Evolutionary conservation across 495 filamentous ascomycete species (phyloP), one percentile per base, ranked within the genome.

Genomic region (Sporormia fimetaria): DNA sequence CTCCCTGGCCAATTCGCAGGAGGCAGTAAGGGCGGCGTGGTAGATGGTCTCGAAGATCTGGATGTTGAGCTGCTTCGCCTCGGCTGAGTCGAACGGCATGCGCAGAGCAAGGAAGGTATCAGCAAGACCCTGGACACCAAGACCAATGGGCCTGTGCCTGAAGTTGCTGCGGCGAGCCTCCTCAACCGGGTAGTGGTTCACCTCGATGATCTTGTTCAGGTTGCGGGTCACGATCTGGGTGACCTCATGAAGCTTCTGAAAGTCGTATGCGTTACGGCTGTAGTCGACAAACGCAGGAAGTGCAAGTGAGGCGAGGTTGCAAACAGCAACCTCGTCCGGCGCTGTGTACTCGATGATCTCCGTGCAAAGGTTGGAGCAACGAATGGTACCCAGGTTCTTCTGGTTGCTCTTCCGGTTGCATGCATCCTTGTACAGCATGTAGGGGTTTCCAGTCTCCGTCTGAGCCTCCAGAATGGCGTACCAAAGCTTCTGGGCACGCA

Each of bases 21-120:
- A 98, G 16, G 84, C 80, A 27, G 86, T 93, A 40, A 98, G 67
- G 42, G 85, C 86, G 59, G 78, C 90, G 61, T 98, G 90, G 67
- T 98, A 98, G 66, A 98, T 95, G 27, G 90, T 98, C 74, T 98
- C 90, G 56, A 98, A 98, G 60, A 98, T 95, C 63, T 96, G 86
- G 54, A 80, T 88, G 72, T 98, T 98, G 54, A 98, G 74, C 56
- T 88, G 74, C 50, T 80, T 80, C 29, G 90, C 90, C 67, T 94
- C 83, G 12, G 83, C 73, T 0, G 92, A 98, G 58, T 98, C 90
- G 60, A 98, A 98, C 6, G 90, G 90, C 67, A 93, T 70, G 56
- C 92, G 90, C 40, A 98, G 79, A 39, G 92, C 88, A 46, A 98
- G 74, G 79, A 98, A 98, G 33, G 84, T 84, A 71, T 98, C 90